Conservation (phyloP, 139 green algal genomes). For the Chlamydomonas asymmetrica region DNA sequence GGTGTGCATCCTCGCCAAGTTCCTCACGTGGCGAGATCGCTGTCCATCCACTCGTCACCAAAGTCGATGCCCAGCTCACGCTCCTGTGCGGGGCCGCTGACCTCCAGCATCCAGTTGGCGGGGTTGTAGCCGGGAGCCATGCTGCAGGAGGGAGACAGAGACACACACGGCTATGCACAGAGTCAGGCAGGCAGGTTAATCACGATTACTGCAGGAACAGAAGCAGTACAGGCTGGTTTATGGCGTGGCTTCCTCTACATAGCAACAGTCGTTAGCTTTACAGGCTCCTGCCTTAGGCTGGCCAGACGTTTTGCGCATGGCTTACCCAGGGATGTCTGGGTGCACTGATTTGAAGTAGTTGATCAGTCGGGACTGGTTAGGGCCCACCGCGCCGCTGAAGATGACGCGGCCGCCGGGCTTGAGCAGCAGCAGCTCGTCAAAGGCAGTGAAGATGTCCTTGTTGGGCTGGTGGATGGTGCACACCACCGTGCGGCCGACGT, state of each 20-base stretch:
- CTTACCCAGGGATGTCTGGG: background rate
- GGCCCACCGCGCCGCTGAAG: conserved; percentile 7
- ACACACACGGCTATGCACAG: background rate
- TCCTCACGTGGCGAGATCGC: background rate
- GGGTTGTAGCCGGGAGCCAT: conserved; percentile 55
- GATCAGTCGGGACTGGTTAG: background rate
- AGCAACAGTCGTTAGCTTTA: background rate
- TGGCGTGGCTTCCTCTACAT: background rate
- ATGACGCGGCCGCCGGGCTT: conserved; percentile 10
- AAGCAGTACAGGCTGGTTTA: background rate
- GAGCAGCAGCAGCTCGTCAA: conserved; percentile 25
- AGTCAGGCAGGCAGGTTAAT: background rate
- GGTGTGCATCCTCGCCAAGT: too few species aligned
- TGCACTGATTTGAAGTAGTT: background rate
- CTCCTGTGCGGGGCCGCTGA: conserved; percentile 16
- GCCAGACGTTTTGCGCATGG: background rate
- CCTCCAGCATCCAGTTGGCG: conserved; percentile 82
- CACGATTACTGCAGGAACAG: background rate
- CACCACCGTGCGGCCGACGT: conserved; percentile 79
- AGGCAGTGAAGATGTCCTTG: too few species aligned
- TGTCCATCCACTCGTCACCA: background rate
- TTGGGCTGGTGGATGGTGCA: conserved; percentile 92
- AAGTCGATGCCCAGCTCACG: conserved; percentile 3
- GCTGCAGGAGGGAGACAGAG: background rate
- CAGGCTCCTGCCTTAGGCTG: background rate